Conservation (phyloP, 768 basidiomycete genomes). For the Xerocomus brunneocitrinus region DNA sequence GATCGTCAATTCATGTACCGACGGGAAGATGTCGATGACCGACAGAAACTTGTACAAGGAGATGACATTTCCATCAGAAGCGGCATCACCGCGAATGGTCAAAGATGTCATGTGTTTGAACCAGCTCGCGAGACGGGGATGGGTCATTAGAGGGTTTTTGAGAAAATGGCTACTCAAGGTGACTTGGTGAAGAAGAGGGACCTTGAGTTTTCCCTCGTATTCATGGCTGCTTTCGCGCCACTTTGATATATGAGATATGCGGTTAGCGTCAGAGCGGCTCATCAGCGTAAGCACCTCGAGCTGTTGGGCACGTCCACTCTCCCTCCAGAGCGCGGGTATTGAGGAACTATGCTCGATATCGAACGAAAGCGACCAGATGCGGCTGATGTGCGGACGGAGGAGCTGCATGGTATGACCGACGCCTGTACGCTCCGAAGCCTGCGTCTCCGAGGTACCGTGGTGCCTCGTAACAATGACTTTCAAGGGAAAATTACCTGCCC, state of each 20-base stretch:
- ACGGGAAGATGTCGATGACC: constrained; percentile 1
- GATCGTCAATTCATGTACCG: constrained; percentile 2
- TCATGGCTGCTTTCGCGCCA: not conserved
- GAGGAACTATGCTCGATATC: constrained; percentile 1
- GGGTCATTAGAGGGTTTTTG: constrained; percentile 2
- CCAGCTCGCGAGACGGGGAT: constrained; percentile 4
- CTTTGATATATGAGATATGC: not conserved
- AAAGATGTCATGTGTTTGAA: constrained; percentile 4
- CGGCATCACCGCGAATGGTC: not conserved
- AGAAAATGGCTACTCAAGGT: constrained; percentile 3
- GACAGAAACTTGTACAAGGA: constrained; percentile 6
- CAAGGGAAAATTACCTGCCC: constrained; percentile 1
- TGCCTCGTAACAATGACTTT: constrained; percentile 9
- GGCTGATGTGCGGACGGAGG: constrained; percentile 1
- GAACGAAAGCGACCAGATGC: constrained; percentile 11
- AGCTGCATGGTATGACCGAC: not conserved
- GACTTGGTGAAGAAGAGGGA: not conserved
- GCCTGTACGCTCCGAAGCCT: not conserved
- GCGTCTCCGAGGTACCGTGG: not conserved
- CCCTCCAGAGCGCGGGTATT: constrained; percentile 7
- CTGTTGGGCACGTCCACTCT: not conserved
- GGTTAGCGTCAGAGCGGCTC: not conserved
- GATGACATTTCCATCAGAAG: not conserved
- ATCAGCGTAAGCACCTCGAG: constrained; percentile 3
- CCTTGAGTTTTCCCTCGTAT: constrained; percentile 4